phyloP scores from a whole-genome alignment of 164 flowering plant genomes.

The grape (Vitis vinifera) region ASM3070453v1 NC_081817.1:2604501-2605000 shows the following conservation, averaged over 20 bases:
- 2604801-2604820: conserved; percentile 62
- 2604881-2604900: conserved; percentile 47
- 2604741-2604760: conserved; percentile 66
- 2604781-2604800: conserved; percentile 73
- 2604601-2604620: not conserved
- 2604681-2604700: conserved; percentile 1
- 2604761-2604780: conserved; percentile 67
- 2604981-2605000: too few relatives aligned
- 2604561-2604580: conserved; percentile 44
- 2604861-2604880: conserved; percentile 53
- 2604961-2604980: too few relatives aligned
- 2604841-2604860: conserved; percentile 50
- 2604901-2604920: conserved; percentile 45
- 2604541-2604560: conserved; percentile 58
- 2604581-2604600: conserved; percentile 29
- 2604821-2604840: conserved; percentile 53
- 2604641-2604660: not conserved
- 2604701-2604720: conserved; percentile 59
- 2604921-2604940: not conserved
- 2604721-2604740: conserved; percentile 73
- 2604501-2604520: conserved; percentile 28
- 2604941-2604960: not conserved
- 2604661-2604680: not conserved
- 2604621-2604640: not conserved
- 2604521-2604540: conserved; percentile 44